These are phyloP conservation scores for Themeda triandra DNA, from an alignment of 176 grass and related monocot genomes.

Conservation along the genomic window DNA sequence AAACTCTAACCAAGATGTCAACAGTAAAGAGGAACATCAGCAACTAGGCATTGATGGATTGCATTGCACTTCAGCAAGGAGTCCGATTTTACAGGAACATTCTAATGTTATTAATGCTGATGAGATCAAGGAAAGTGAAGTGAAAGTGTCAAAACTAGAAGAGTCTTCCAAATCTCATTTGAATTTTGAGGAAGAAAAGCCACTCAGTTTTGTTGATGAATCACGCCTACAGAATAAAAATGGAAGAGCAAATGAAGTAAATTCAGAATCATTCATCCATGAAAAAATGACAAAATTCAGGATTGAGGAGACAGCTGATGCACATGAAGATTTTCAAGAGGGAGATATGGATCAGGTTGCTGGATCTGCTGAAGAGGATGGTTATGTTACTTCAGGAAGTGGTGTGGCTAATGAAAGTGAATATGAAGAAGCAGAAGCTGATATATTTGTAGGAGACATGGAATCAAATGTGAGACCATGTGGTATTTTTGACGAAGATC, in stretches of 20 bases:
- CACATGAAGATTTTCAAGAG: conserved; percentile 20
- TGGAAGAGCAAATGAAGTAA: conserved; percentile 23
- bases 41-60: conserved; percentile 31
- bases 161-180: conserved; percentile 21
- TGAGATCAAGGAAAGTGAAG: conserved; percentile 18
- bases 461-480: conserved; percentile 28
- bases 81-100: conserved; percentile 23
- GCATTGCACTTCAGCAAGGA: neutral
- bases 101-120: conserved; percentile 17
- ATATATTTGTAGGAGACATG: conserved; percentile 12
- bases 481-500: conserved; percentile 14
- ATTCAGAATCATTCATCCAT: conserved; percentile 9
- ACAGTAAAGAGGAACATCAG: conserved; percentile 33
- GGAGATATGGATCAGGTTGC: conserved; percentile 26
- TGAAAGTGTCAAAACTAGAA: conserved; percentile 24
- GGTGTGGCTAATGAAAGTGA: conserved; percentile 17
- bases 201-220: conserved; percentile 28
- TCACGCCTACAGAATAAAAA: conserved; percentile 32
- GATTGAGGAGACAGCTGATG: conserved; percentile 22
- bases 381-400: conserved; percentile 22
- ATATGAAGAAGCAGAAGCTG: conserved; percentile 23
- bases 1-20: conserved; percentile 24
- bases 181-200: conserved; percentile 18
- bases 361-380: conserved; percentile 29
- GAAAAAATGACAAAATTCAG: conserved; percentile 21